phyloP scores from a whole-genome alignment of 495 filamentous ascomycete species.

The Penicillium maclennaniae region DNA sequence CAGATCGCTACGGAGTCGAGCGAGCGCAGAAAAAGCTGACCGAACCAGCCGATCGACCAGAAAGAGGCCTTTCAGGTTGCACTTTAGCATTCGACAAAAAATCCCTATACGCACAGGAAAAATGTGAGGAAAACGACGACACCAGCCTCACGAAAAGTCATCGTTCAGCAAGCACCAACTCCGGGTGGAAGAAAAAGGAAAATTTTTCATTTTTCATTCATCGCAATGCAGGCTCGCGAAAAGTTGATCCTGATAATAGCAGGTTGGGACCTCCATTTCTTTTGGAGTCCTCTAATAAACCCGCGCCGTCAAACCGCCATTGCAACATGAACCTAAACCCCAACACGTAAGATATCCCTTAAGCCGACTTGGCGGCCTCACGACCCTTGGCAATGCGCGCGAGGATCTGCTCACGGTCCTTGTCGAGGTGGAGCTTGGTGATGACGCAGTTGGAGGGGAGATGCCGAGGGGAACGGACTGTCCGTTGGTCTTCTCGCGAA shows the following conservation, averaged over 20 bases:
- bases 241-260: constrained; percentile 31
- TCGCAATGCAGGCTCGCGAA: constrained; percentile 29
- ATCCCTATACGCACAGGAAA: not conserved
- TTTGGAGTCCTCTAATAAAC: constrained; percentile 36
- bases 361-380: constrained; percentile 50
- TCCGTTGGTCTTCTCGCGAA: constrained; percentile 90
- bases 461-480: constrained; percentile 85
- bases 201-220: constrained; percentile 30
- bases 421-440: constrained; percentile 96
- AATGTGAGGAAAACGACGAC: not conserved
- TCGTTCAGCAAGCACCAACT: constrained; percentile 6
- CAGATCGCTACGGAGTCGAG: not conserved
- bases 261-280: constrained; percentile 29
- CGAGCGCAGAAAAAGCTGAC: not conserved
- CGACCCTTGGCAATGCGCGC: constrained; percentile 77
- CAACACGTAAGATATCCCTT: constrained; percentile 29
- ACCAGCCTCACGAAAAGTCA: not conserved
- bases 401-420: constrained; percentile 93
- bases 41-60: not conserved
- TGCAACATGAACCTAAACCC: constrained; percentile 37
- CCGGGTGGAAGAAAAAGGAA: constrained; percentile 17
- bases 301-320: constrained; percentile 36
- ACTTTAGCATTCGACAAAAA: not conserved
- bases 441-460: constrained; percentile 89
- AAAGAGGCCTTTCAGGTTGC: not conserved